Base-by-base conservation (phyloP, 164 flowering plant genomes). In the Liriodendron chinense region DNA sequence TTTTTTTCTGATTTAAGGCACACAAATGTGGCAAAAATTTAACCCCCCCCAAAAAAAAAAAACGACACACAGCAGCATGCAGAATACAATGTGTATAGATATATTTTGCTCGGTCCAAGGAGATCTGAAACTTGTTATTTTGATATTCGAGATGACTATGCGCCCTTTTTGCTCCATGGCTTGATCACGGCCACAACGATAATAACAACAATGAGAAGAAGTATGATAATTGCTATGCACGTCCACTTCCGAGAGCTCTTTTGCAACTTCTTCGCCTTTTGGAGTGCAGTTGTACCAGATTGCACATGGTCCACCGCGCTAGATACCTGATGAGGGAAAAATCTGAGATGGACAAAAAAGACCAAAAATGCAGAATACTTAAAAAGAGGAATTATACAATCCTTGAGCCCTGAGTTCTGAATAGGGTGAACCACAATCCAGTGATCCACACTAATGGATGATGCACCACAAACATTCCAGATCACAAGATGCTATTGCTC, bases 251-350 rank as follows among this genome's bases (percentile, higher is more conserved):
- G 86, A 5, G 92, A 84, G 83, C 76, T 96, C 81, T 72, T 93
- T 76, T 93, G 99, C 63, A 91, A 84, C 50, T 70, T 86, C 84
- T 92, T 95, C 10, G 98, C 94, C 80, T 79, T 90, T 69, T 87
- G 94, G 8, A 95, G 92, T 7, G 91, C 94, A 16, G 81, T 82
- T 65, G 87, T 92, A 3, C 97, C 99, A 9, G 87, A 82, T 67
- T 91, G 91, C 21, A 95, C 98, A 72, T 92, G 96, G 78, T 91
- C 97, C 48, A 95, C 99, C 0, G 99, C 98, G 79, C 76, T 88
- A 57, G 97, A 85, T 47, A 95, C 97, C 98, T 95, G 83, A 34
- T 57, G 18, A 3, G 28, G 49, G 23, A 26, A 22, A 43, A 65
- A 9, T 20, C 59, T 34, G 43, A 28, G 14, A 67, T 67, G 0